phyloP scores from a whole-genome alignment of 2,329 filamentous ascomycete species.

The Xylariales sp. region DNA sequence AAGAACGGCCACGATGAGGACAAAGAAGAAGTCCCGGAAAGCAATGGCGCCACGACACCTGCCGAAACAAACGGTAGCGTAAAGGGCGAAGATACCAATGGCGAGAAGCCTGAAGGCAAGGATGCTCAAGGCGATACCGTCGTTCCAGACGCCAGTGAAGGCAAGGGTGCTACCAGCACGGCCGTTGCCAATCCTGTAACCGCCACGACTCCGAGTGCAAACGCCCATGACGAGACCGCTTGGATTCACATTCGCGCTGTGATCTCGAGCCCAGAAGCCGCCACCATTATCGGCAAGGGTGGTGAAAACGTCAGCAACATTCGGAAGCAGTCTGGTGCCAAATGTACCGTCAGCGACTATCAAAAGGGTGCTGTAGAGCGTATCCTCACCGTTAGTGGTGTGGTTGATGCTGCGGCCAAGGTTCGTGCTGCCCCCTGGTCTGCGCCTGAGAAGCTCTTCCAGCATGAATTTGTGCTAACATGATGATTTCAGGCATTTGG shows the following conservation, averaged over 20 bases:
- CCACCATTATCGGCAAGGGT: constrained; percentile 96
- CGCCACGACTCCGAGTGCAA: constrained; percentile 41
- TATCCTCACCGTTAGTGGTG: constrained; percentile 93
- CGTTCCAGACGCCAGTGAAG: constrained; percentile 59
- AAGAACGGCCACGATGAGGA: constrained; percentile 49
- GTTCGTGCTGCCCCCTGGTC: constrained; percentile 40
- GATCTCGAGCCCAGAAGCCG: constrained; percentile 95
- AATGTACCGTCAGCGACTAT: constrained; percentile 98
- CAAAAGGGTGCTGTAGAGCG: constrained; percentile 95
- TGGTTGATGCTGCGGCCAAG: constrained; percentile 95
- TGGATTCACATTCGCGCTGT: constrained; percentile 98
- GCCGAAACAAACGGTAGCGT: constrained; percentile 41
- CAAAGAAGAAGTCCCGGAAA: constrained; percentile 31
- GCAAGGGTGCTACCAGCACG: constrained; percentile 42
- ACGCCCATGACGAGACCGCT: constrained; percentile 78
- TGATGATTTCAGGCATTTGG: constrained; percentile 73
- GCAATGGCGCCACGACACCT: constrained; percentile 32
- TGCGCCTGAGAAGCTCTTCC: neutral
- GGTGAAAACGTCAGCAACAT: constrained; percentile 99
- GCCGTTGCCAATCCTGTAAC: constrained; percentile 31
- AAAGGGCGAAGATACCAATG: constrained; percentile 43
- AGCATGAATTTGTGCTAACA: constrained; percentile 10
- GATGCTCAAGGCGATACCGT: constrained; percentile 66
- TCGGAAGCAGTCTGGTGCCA: constrained; percentile 88
- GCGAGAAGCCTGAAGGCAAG: constrained; percentile 43